Evolutionary conservation across 768 basidiomycete genomes (phyloP).

Genomic region (Polyporus arcularius): DNA sequence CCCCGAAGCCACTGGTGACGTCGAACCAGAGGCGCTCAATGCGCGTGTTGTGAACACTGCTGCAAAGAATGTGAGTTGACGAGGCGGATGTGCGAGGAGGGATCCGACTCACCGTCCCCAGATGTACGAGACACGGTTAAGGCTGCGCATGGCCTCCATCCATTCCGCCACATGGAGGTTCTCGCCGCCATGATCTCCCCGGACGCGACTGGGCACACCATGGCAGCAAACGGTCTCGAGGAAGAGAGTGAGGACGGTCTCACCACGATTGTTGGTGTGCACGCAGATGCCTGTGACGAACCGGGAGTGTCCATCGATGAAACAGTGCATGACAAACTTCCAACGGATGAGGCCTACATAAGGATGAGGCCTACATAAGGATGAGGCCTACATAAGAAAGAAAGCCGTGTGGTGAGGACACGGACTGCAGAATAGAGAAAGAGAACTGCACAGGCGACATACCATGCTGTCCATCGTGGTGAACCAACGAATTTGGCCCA

Average conservation of each 20-base stretch:
- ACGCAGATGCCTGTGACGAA: slow-evolving; percentile 34
- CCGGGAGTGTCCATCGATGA: slow-evolving; percentile 29
- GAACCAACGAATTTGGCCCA: slow-evolving; percentile 25
- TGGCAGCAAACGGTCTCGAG: slow-evolving; percentile 21
- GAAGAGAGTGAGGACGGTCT: slow-evolving; percentile 40
- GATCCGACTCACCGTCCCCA: slow-evolving; percentile 25
- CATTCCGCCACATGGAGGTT: slow-evolving; percentile 34
- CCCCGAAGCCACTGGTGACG: slow-evolving; percentile 28
- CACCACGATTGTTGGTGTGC: slow-evolving; percentile 39
- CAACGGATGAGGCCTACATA: slow-evolving; percentile 24
- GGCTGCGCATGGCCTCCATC: slow-evolving; percentile 37
- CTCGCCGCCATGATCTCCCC: slow-evolving; percentile 43
- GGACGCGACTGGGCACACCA: slow-evolving; percentile 33
- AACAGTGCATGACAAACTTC: slow-evolving; percentile 25
- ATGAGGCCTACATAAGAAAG: background rate
- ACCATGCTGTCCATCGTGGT: slow-evolving; percentile 29
- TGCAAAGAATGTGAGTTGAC: slow-evolving; percentile 21
- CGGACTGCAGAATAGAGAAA: too few relatives aligned
- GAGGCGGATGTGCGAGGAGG: background rate
- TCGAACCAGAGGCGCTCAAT: slow-evolving; percentile 34
- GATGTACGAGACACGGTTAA: slow-evolving; percentile 31
- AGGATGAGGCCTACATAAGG: too few relatives aligned
- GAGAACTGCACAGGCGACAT: too few relatives aligned
- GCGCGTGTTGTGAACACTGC: slow-evolving; percentile 21
- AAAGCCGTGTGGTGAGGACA: background rate